Conservation (phyloP, 2,329 filamentous ascomycete genomes). For the Epichloe aotearoae region DNA sequence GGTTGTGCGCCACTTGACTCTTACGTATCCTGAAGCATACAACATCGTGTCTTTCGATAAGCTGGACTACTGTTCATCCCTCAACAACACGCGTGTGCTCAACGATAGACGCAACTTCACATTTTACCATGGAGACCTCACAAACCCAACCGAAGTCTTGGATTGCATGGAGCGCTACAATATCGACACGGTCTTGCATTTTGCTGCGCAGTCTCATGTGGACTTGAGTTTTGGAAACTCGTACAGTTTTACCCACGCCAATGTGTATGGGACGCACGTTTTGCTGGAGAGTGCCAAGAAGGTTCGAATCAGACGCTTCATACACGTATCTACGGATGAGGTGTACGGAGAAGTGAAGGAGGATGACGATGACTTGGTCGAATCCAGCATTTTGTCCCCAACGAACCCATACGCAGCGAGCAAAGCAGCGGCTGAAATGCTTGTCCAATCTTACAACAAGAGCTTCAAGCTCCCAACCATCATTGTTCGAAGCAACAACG, state of each 20-base stretch:
- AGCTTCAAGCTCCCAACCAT: slow-evolving; percentile 71
- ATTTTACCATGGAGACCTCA: slow-evolving; percentile 71
- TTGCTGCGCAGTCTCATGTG: slow-evolving; percentile 76
- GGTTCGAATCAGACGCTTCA: slow-evolving; percentile 56
- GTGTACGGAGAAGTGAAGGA: slow-evolving; percentile 71
- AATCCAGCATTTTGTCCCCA: slow-evolving; percentile 61
- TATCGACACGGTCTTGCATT: slow-evolving; percentile 72
- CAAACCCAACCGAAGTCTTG: slow-evolving; percentile 54
- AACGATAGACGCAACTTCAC: slow-evolving; percentile 58
- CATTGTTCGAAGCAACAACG: slow-evolving; percentile 72
- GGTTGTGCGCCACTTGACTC: slow-evolving; percentile 64
- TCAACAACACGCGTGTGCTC: slow-evolving; percentile 64
- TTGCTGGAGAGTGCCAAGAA: slow-evolving; percentile 65
- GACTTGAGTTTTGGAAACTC: slow-evolving; percentile 74
- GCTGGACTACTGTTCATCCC: slow-evolving; percentile 67
- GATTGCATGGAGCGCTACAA: slow-evolving; percentile 56
- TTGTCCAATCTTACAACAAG: slow-evolving; percentile 76
- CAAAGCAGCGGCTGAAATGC: slow-evolving; percentile 74
- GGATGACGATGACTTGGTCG: slow-evolving; percentile 56
- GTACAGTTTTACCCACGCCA: slow-evolving; percentile 68
- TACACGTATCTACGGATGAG: slow-evolving; percentile 76
- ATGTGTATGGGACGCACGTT: slow-evolving; percentile 75
- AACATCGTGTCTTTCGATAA: slow-evolving; percentile 76
- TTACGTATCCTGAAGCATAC: slow-evolving; percentile 62
- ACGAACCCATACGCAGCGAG: slow-evolving; percentile 74